Conservation (phyloP, 2,329 filamentous ascomycete genomes). For the Gaeumannomyces tritici region DNA sequence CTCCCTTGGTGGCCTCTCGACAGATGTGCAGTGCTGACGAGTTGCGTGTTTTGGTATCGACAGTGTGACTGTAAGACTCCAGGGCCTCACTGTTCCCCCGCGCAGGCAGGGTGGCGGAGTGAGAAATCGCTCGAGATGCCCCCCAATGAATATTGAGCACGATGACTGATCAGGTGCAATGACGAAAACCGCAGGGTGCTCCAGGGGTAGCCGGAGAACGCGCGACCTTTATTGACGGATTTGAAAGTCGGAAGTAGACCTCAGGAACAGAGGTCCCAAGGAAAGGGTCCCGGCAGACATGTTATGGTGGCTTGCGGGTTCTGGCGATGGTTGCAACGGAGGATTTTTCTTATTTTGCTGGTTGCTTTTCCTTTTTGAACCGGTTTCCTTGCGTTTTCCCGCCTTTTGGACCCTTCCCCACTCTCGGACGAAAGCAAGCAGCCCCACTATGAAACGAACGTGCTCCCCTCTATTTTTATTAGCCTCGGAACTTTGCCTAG, state of each 20-base stretch:
- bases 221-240: neutral
- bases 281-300: too few relatives aligned
- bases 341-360: neutral
- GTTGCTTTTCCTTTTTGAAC: neutral
- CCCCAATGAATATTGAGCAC: too few relatives aligned
- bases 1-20: too few relatives aligned
- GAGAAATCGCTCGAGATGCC: too few relatives aligned
- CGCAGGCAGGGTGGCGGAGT: too few relatives aligned
- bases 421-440: neutral
- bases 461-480: neutral
- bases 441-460: neutral
- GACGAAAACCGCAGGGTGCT: neutral
- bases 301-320: neutral
- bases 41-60: neutral
- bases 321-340: neutral
- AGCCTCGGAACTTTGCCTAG: neutral
- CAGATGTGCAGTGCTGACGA: neutral
- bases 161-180: too few relatives aligned
- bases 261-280: too few relatives aligned
- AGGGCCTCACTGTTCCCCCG: neutral
- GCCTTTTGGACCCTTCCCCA: neutral
- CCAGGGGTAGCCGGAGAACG: neutral
- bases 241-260: neutral
- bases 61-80: conserved; percentile 3
- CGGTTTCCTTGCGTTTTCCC: neutral